Evolutionary conservation across 805 yeast genomes (phyloP).

Genomic region (Cyberlindnera maclurae): DNA sequence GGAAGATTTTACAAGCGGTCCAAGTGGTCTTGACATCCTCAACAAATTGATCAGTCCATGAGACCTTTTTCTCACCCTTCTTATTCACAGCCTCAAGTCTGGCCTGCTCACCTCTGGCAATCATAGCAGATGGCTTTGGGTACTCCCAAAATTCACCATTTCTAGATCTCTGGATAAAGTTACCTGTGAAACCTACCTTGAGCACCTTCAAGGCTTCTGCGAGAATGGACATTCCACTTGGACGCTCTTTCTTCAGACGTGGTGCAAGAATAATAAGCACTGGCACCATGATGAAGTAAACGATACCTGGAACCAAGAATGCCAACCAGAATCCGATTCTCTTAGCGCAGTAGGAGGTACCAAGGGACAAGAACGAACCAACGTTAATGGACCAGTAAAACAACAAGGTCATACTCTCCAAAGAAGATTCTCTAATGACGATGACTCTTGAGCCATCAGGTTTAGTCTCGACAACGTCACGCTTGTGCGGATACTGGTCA

Average conservation of each 20-base stretch:
- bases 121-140: constrained; percentile 52
- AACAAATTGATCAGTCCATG: constrained; percentile 65
- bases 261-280: constrained; percentile 33
- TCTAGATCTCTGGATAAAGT: constrained; percentile 36
- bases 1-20: constrained; percentile 66
- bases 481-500: constrained; percentile 59
- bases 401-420: constrained; percentile 68
- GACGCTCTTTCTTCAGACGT: constrained; percentile 22
- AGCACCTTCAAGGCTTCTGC: constrained; percentile 35
- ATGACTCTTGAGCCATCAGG: constrained; percentile 62
- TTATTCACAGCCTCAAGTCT: constrained; percentile 10
- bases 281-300: constrained; percentile 45
- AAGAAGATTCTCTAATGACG: constrained; percentile 60
- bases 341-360: constrained; percentile 66
- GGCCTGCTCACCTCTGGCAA: constrained; percentile 31
- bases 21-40: constrained; percentile 64
- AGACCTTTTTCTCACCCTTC: constrained; percentile 23
- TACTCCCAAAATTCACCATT: constrained; percentile 40
- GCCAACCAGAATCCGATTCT: constrained; percentile 71
- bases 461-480: constrained; percentile 50
- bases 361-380: constrained; percentile 69
- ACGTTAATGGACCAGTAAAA: constrained; percentile 73
- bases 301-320: constrained; percentile 60
- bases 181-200: constrained; percentile 33
- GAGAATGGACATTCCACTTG: constrained; percentile 34